Evolutionary conservation across 805 yeast species (phyloP), one percentile per base, ranked within the genome.

Genomic region (Metschnikowia cubensis): DNA sequence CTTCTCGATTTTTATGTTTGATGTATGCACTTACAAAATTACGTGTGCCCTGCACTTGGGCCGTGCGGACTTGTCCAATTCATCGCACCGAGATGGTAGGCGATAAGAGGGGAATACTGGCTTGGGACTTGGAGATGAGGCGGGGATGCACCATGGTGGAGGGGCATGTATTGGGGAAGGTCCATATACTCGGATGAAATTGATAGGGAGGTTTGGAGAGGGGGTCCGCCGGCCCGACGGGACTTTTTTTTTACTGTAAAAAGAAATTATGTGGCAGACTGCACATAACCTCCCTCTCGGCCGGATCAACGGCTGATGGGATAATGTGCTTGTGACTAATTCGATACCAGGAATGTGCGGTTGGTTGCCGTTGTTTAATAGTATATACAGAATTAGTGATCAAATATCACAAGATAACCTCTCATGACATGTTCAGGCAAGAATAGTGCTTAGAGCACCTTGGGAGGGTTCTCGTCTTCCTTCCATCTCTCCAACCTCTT

Each of bases 401-500:
- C 32, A 8, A 15, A 52, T 45, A 58, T 20, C 25, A n/a, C 25
- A 25, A 8, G 29, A 25, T 25, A 10, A 25, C 8, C 29, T 2
- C 29, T 25, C 29, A 25, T 11, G 8, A 25, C 4, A 25, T 25
- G 29, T 8, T 25, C 29, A 25, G 8, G 29, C 8, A 25, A 8
- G 29, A 25, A 25, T 25, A 25, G 29, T 25, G 29, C 29, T 41
- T 14, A 43, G 25, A 43, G 33, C 13, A 45, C 50, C 22, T 46
- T 53, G 6, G 62, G 62, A 20, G 62, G 58, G 6, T 45, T 31
- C 39, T 68, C 70, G 37, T 58, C 49, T 6, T 51, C 45, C 22
- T 54, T 52, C 73, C 71, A 68, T 47, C 51, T 44, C 33, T 58
- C 57, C 29, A 59, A 51, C 35, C 73, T 54, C 10, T 59, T 58